Percentiles rank a stretch among this genome's conserved stretches.
phyloP scores from a whole-genome alignment of 78 protist species.

The Emiliania huxleyi region DNA sequence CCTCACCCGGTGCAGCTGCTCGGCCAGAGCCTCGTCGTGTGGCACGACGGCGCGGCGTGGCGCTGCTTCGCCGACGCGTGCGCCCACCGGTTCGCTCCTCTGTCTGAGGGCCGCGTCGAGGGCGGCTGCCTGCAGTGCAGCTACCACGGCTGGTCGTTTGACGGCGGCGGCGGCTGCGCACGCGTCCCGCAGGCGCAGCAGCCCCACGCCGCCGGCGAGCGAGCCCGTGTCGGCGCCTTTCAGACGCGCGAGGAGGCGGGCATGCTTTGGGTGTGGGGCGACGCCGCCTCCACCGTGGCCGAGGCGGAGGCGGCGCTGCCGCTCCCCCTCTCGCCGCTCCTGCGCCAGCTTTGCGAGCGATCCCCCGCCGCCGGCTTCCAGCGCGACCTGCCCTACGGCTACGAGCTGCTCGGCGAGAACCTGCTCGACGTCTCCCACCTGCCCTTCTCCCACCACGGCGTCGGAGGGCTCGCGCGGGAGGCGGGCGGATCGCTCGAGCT shows the following conservation, averaged over 20 bases:
- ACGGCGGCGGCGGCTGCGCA: not conserved
- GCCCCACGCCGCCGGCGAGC: not conserved
- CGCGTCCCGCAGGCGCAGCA: not conserved
- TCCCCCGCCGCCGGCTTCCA: not conserved
- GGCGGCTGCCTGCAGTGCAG: constrained; percentile 21
- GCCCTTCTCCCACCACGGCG: not conserved
- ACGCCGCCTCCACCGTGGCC: not conserved
- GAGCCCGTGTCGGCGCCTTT: not conserved
- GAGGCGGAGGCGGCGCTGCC: not conserved
- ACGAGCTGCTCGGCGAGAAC: constrained; percentile 24
- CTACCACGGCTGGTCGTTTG: constrained; percentile 25
- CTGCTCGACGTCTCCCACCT: constrained; percentile 30
- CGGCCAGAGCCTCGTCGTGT: not conserved
- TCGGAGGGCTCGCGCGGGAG: too few relatives aligned
- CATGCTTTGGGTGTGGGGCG: constrained; percentile 37
- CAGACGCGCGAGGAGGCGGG: not conserved
- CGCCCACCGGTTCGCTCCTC: constrained; percentile 22
- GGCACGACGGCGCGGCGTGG: constrained; percentile 27
- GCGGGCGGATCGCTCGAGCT: too few relatives aligned
- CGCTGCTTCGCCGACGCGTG: constrained; percentile 22
- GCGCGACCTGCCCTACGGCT: constrained; percentile 36
- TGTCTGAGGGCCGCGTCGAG: constrained; percentile 15
- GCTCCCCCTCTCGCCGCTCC: not conserved
- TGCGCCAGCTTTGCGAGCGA: not conserved
- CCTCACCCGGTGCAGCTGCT: constrained; percentile 12